Evolutionary conservation across 306 rosid species (phyloP), one percentile per base, ranked within the genome.

Genomic region (Comarum palustre): DNA sequence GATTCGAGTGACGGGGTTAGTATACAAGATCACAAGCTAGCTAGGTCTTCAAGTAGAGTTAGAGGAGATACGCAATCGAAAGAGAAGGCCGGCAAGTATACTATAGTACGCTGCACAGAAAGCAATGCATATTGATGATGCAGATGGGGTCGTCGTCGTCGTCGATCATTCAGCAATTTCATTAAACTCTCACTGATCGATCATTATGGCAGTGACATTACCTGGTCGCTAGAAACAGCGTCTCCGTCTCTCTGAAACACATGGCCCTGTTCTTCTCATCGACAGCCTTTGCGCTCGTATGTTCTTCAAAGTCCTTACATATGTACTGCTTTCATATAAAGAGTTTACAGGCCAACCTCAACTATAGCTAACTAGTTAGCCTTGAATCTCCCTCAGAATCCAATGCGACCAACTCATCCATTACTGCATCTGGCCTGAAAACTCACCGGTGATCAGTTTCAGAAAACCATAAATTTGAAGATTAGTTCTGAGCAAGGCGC

Each of bases 101-200:
- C 42, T 50, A 25, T 57, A 39, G 64, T 62, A 54, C 68, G 31
- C 79, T 62, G 81, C 79, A 70, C 75, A 39, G 68, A 78, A 78
- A 71, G 80, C 50, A 66, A 75, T 59, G 82, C 75, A 75, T 57
- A 63, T 6, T 36, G 46, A 31, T 58, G 16, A 66, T 29, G 63
- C 71, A 74, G 22, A 22, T 9, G 77, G 27, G 78, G 58, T 39
- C 43, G 43, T 19, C 74, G 43, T 39, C n/a, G n/a, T n/a, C n/a
- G n/a, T n/a, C n/a, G n/a, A n/a, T n/a, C n/a, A n/a, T n/a, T n/a
- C n/a, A n/a, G n/a, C n/a, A n/a, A n/a, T n/a, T n/a, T n/a, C 41
- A 47, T 24, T 57, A 10, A 22, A 41, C 59, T 45, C 34, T n/a
- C 25, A 1, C 54, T 29, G n/a, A n/a, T 2, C 7, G 41, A 13